Conservation (phyloP, 2,329 filamentous ascomycete genomes). For the Madurella fahalii region DNA sequence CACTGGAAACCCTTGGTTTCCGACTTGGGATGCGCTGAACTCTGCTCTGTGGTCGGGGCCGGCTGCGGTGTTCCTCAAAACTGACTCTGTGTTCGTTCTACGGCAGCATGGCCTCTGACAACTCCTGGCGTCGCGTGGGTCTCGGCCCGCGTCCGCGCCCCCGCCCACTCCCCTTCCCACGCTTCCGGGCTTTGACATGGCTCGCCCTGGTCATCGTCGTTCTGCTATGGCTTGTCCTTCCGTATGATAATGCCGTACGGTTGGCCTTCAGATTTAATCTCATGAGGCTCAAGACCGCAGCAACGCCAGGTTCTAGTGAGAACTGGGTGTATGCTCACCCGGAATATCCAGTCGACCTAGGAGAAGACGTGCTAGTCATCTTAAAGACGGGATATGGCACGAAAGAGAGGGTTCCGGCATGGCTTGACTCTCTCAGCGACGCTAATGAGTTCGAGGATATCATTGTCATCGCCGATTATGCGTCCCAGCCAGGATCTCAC, state of each 20-base stretch:
- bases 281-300: conserved; percentile 10
- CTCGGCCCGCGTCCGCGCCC: conserved; percentile 1
- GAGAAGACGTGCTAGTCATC: conserved; percentile 46
- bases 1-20: no score
- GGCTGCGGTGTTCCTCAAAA: no score
- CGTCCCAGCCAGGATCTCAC: conserved; percentile 25
- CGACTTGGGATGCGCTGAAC: no score
- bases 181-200: not conserved
- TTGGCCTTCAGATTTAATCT: conserved; percentile 28
- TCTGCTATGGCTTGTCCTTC: conserved; percentile 25
- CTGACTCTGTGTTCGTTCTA: no score
- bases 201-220: conserved; percentile 7
- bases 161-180: not conserved
- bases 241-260: conserved; percentile 29
- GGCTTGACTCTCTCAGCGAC: conserved; percentile 44
- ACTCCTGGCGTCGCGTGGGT: conserved; percentile 9
- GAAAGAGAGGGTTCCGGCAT: conserved; percentile 42
- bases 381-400: conserved; percentile 57
- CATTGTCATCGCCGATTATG: conserved; percentile 50
- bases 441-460: conserved; percentile 39
- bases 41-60: no score
- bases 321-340: conserved; percentile 21
- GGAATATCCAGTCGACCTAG: conserved; percentile 42
- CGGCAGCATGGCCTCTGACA: not conserved
- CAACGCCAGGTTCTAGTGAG: conserved; percentile 25